Base-by-base conservation (phyloP, 2,329 filamentous ascomycete genomes). In the Beauveria rudraprayagi region DNA sequence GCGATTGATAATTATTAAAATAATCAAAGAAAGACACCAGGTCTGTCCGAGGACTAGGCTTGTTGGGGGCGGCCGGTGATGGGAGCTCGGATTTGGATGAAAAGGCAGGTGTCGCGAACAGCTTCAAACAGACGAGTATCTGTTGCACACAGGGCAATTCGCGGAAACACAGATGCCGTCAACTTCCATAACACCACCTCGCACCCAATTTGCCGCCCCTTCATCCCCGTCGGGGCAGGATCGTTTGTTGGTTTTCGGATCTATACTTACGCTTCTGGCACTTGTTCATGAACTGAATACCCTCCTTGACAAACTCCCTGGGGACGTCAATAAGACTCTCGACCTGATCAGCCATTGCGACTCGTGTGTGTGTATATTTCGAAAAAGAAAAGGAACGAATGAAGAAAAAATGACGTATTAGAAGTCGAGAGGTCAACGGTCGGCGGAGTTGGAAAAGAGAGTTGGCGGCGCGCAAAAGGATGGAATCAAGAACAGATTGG, bases 281-380 rank as follows among this genome's bases (percentile, higher is more conserved):
- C 68, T 81, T 76, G 75, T 80, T 81, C 72, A 85, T 76, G 75
- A 86, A 86, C 67, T 85, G 82, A 63, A 83, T 54, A 28, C 61
- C 61, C 22, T 63, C 61, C 61, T 60, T 63, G 61, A 63, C 41
- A 48, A 88, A 88, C 75, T 88, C 84, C 71, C 79, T 78, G 68
- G 85, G 85, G 71, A 86, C 81, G 67, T 90, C 87, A 71, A 88
- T 81, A 69, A 90, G 77, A 71, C 89, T 85, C 74, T 88, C 85
- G 68, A 89, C 61, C 16, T 51, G 30, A 52, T 62, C 55, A 40
- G 63, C 53, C 61, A 63, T 63, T 43, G 46, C 56, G 55, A 34
- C 43, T 50, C 6, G 26, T 22, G 64, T 63, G 64, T 63, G 14
- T 37, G 30, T n/a, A 2, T 7, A 22, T 5, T 22, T 46, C 3